Percentiles rank a stretch among this genome's conserved stretches.
phyloP scores from a whole-genome alignment of 345 rosid genomes.

The Dipteronia sinensis region DNA sequence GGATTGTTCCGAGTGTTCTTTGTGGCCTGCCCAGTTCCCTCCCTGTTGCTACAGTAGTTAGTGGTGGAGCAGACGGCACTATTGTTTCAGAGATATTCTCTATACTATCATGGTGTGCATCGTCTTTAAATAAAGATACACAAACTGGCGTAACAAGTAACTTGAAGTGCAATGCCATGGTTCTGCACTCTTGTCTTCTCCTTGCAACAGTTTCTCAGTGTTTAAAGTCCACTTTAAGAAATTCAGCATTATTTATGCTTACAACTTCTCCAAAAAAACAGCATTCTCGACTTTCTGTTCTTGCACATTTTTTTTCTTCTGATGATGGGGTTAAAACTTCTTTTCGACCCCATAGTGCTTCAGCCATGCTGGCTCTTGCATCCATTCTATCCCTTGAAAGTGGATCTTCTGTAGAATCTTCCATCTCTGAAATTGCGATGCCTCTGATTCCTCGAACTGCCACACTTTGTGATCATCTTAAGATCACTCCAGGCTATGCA shows the following conservation, averaged over 20 bases:
- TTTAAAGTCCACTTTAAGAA: slow-evolving; percentile 83
- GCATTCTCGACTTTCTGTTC: slow-evolving; percentile 71
- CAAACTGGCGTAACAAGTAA: slow-evolving; percentile 60
- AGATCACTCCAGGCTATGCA: slow-evolving; percentile 45
- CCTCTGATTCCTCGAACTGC: slow-evolving; percentile 90
- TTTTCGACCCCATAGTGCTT: slow-evolving; percentile 67
- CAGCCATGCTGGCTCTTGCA: slow-evolving; percentile 95
- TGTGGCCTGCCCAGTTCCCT: slow-evolving; percentile 93
- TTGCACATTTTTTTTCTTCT: slow-evolving; percentile 66
- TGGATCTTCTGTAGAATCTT: slow-evolving; percentile 72
- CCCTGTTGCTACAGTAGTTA: slow-evolving; percentile 75
- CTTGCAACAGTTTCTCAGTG: slow-evolving; percentile 83
- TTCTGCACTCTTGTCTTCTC: slow-evolving; percentile 65
- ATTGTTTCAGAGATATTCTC: slow-evolving; percentile 80
- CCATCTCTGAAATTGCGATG: slow-evolving; percentile 71
- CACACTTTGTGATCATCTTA: slow-evolving; percentile 74
- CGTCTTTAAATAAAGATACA: slow-evolving; percentile 54
- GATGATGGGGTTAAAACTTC: slow-evolving; percentile 61
- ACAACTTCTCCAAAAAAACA: slow-evolving; percentile 89
- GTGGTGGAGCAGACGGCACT: slow-evolving; percentile 97
- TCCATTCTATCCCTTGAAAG: slow-evolving; percentile 91
- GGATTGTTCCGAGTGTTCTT: slow-evolving; percentile 70
- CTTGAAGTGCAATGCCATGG: slow-evolving; percentile 54
- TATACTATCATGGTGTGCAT: slow-evolving; percentile 57
- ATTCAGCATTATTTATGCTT: slow-evolving; percentile 81